Conservation (phyloP, 2,329 filamentous ascomycete species). For the Cryphonectria japonica region DNA sequence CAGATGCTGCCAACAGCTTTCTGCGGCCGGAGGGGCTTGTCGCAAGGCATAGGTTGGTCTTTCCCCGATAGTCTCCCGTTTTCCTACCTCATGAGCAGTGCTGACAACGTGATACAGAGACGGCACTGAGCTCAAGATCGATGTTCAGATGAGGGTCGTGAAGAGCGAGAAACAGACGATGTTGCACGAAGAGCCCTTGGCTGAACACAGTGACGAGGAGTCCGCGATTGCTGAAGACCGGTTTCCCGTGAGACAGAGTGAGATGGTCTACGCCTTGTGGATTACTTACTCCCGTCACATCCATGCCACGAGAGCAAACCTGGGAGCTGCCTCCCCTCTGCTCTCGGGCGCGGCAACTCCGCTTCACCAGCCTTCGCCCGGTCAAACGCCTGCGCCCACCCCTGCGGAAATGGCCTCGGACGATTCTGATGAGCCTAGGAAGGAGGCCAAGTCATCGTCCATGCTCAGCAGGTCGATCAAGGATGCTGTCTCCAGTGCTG, state of each 20-base stretch:
- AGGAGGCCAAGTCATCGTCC: slow-evolving; percentile 48
- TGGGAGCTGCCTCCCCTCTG: slow-evolving; percentile 66
- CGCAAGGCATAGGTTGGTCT: slow-evolving; percentile 53
- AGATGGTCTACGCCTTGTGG: slow-evolving; percentile 94
- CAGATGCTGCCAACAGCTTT: slow-evolving; percentile 79
- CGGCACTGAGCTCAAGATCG: slow-evolving; percentile 88
- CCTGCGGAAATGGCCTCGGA: slow-evolving; percentile 58
- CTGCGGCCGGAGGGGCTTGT: slow-evolving; percentile 81
- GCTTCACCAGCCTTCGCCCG: slow-evolving; percentile 77
- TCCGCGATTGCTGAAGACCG: slow-evolving; percentile 46
- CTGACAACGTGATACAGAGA: slow-evolving; percentile 68
- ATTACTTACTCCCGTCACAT: slow-evolving; percentile 94
- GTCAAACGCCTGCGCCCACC: slow-evolving; percentile 62
- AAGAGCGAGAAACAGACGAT: slow-evolving; percentile 76
- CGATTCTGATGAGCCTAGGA: slow-evolving; percentile 54
- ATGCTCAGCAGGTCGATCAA: slow-evolving; percentile 60
- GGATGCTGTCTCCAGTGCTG: slow-evolving; percentile 58
- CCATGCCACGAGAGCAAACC: slow-evolving; percentile 69
- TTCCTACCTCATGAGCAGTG: neutral
- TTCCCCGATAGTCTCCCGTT: too few species aligned
- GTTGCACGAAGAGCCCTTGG: slow-evolving; percentile 65
- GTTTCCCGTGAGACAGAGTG: slow-evolving; percentile 60
- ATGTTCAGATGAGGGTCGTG: slow-evolving; percentile 95
- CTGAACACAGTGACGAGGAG: slow-evolving; percentile 62
- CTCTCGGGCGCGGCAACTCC: slow-evolving; percentile 71